phyloP scores from a whole-genome alignment of 441 rosid species.

The Populus trichocarpa region DNA sequence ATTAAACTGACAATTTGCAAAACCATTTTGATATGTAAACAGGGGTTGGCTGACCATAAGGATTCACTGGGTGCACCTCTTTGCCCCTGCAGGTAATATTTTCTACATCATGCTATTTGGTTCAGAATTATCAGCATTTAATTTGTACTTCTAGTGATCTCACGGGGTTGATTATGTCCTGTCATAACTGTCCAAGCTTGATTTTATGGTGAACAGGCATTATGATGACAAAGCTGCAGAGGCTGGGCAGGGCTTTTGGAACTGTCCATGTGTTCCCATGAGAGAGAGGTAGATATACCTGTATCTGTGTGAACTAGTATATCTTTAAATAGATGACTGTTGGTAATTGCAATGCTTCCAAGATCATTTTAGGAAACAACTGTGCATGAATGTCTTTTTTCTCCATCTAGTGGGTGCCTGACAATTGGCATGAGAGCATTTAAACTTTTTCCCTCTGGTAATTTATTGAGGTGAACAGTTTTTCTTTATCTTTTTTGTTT shows the following conservation, averaged over 20 bases:
- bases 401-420: background rate
- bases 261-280: constrained; percentile 98
- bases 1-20: background rate
- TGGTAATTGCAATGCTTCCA: background rate
- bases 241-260: constrained; percentile 89
- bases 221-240: constrained; percentile 93
- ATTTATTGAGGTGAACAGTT: background rate
- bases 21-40: constrained; percentile 17
- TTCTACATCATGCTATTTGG: background rate
- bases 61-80: constrained; percentile 93
- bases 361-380: background rate
- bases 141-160: constrained; percentile 3
- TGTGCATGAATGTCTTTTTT: background rate
- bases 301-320: background rate
- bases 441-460: background rate
- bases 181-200: background rate
- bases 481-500: background rate
- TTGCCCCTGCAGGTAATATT: constrained; percentile 85
- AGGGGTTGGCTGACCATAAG: constrained; percentile 97
- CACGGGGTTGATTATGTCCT: background rate
- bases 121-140: background rate
- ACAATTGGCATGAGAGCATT: background rate
- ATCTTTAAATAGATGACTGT: background rate
- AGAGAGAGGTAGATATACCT: constrained; percentile 69
- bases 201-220: constrained; percentile 49